Evolutionary conservation across 495 filamentous ascomycete genomes (phyloP).

Genomic region (Schizothecium vesticola): DNA sequence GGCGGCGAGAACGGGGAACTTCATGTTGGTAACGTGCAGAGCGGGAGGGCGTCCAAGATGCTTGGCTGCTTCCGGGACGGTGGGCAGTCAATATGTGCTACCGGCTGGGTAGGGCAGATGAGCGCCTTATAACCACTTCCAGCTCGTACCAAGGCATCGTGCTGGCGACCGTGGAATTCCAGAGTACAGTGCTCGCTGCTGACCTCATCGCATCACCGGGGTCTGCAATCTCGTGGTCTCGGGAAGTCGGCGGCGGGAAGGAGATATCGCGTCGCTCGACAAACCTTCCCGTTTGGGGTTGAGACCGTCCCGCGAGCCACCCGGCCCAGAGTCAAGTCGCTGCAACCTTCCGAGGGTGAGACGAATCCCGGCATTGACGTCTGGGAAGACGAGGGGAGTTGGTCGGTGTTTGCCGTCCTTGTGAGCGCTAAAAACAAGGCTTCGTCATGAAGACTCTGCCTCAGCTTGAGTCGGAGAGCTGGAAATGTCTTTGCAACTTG

Average conservation of each 20-base stretch:
- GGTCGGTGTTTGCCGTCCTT: background rate
- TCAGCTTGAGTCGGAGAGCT: background rate
- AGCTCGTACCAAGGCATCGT: background rate
- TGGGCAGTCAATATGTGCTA: background rate
- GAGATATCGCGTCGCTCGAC: background rate
- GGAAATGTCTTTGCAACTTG: background rate
- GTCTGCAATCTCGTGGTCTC: background rate
- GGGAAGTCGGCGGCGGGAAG: background rate
- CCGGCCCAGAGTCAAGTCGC: background rate
- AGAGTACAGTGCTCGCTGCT: background rate
- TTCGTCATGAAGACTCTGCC: background rate
- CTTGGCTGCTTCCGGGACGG: background rate
- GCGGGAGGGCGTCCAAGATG: background rate
- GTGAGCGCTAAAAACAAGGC: background rate
- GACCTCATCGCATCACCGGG: background rate
- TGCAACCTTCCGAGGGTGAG: background rate
- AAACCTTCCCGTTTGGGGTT: background rate
- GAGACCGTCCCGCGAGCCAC: background rate
- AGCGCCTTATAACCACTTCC: background rate
- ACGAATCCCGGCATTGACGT: background rate
- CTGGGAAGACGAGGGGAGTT: background rate
- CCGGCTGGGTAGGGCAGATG: background rate
- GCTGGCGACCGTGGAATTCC: no score
- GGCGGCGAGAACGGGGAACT: conserved; percentile 8
- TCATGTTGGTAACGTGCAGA: conserved; percentile 4